These are phyloP conservation scores for Diplodia scrobiculata DNA, from an alignment of 2,329 filamentous ascomycete genomes.

Conservation along the genomic window DNA sequence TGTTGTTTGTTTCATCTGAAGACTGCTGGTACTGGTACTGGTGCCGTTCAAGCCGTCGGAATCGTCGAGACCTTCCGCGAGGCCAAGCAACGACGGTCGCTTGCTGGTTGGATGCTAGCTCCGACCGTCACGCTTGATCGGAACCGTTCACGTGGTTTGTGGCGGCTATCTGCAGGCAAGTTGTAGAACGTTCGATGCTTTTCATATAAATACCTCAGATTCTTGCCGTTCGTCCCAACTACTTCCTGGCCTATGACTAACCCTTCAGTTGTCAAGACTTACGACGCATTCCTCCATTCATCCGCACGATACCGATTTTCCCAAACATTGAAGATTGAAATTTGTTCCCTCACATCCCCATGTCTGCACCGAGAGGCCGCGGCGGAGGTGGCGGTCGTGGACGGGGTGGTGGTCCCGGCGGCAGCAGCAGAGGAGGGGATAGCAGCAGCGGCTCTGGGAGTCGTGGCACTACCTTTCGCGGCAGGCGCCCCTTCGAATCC, in stretches of 20 bases:
- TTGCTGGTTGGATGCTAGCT: not conserved
- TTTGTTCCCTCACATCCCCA: conserved; percentile 13
- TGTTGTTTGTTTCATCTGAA: not conserved
- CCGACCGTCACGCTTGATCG: not conserved
- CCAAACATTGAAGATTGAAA: not conserved
- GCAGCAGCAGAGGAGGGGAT: conserved; percentile 28
- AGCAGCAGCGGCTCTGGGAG: conserved; percentile 29
- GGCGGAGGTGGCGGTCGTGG: conserved; percentile 27
- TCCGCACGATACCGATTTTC: not conserved
- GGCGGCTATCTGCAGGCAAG: conserved; percentile 5
- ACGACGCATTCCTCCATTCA: not conserved
- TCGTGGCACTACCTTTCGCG: conserved; percentile 24
- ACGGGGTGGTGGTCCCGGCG: conserved; percentile 19
- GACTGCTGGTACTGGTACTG: no score
- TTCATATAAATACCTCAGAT: not conserved
- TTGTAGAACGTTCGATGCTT: conserved; percentile 22
- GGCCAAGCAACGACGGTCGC: not conserved
- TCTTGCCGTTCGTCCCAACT: not conserved
- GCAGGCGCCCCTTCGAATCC: conserved; percentile 22
- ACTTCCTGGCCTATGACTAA: not conserved
- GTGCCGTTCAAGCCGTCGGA: no score
- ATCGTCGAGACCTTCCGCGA: not conserved
- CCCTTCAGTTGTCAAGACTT: not conserved
- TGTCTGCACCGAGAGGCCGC: conserved; percentile 27
- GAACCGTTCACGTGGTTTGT: not conserved